A percentile compares a stretch with the other conserved stretches of the same genome.
phyloP scores from a whole-genome alignment of 2,329 filamentous ascomycete species.

The Cercospora sesami region DNA sequence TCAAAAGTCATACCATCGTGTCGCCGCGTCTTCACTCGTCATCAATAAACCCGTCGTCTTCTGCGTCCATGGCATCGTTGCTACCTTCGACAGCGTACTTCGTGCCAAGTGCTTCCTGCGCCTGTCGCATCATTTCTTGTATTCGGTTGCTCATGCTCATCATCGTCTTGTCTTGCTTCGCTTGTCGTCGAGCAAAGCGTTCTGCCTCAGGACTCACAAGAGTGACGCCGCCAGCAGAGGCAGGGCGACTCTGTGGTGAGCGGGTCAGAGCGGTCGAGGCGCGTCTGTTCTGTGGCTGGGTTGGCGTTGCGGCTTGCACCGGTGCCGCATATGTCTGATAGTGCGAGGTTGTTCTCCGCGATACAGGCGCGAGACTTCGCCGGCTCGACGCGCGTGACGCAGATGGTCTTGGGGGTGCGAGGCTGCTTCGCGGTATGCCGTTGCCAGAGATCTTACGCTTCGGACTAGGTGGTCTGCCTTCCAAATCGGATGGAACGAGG shows the following conservation, averaged over 20 bases:
- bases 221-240: constrained; percentile 19
- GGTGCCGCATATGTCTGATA: constrained; percentile 41
- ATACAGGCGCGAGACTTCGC: constrained; percentile 44
- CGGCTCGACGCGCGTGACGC: constrained; percentile 37
- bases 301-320: constrained; percentile 18
- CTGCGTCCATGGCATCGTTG: constrained; percentile 36
- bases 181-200: constrained; percentile 68
- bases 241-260: constrained; percentile 37
- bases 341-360: constrained; percentile 42
- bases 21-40: constrained; percentile 29
- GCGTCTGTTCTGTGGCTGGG: constrained; percentile 42
- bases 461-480: constrained; percentile 54
- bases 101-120: constrained; percentile 74
- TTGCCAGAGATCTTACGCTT: constrained; percentile 38
- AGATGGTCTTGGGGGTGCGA: constrained; percentile 22
- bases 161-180: constrained; percentile 74
- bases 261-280: constrained; percentile 58
- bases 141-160: constrained; percentile 76
- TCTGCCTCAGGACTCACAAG: constrained; percentile 64
- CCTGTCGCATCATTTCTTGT: constrained; percentile 84
- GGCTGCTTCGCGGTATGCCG: constrained; percentile 25
- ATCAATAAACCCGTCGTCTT: constrained; percentile 38
- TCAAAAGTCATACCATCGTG: background rate
- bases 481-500: constrained; percentile 52
- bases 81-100: constrained; percentile 44